phyloP scores from a whole-genome alignment of 83 land plant genomes.

The Diphasiastrum complanatum region DNA sequence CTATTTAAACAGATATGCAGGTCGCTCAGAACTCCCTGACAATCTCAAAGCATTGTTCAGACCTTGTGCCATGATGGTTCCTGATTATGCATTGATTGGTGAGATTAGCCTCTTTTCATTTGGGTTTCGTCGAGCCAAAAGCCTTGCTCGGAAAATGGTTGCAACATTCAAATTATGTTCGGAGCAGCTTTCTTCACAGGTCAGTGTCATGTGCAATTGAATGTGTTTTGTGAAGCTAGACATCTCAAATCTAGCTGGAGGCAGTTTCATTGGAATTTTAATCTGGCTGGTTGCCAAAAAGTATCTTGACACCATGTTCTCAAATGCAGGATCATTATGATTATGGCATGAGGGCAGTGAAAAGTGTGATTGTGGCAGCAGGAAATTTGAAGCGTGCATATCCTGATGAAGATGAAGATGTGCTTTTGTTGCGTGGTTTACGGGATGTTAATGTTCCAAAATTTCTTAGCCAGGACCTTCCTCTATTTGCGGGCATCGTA shows the following conservation, averaged over 20 bases:
- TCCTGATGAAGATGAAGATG: conserved; percentile 43
- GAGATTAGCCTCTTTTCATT: conserved; percentile 41
- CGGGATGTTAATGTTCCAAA: conserved; percentile 41
- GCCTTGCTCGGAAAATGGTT: conserved; percentile 37
- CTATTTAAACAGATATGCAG: conserved; percentile 27
- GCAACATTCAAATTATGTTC: conserved; percentile 40
- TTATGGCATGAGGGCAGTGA: conserved; percentile 45
- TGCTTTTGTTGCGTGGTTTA: conserved; percentile 30
- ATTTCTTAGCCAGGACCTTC: conserved; percentile 37
- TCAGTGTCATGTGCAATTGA: background rate
- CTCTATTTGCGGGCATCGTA: conserved; percentile 39
- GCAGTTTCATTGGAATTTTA: background rate
- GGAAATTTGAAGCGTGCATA: conserved; percentile 40
- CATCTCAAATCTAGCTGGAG: background rate
- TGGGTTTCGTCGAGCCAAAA: conserved; percentile 33
- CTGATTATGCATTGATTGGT: conserved; percentile 36
- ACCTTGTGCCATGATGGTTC: conserved; percentile 45
- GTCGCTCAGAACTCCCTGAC: conserved; percentile 38
- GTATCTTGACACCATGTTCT: too few species aligned
- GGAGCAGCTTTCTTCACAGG: conserved; percentile 41
- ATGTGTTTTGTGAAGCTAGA: background rate
- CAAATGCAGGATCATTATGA: conserved; percentile 37
- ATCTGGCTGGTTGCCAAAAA: too few species aligned
- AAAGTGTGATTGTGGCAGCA: conserved; percentile 42
- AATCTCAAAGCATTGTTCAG: conserved; percentile 38